These are phyloP conservation scores for Rosa persica DNA, from an alignment of 306 rosid species.

Conservation along the genomic window DNA sequence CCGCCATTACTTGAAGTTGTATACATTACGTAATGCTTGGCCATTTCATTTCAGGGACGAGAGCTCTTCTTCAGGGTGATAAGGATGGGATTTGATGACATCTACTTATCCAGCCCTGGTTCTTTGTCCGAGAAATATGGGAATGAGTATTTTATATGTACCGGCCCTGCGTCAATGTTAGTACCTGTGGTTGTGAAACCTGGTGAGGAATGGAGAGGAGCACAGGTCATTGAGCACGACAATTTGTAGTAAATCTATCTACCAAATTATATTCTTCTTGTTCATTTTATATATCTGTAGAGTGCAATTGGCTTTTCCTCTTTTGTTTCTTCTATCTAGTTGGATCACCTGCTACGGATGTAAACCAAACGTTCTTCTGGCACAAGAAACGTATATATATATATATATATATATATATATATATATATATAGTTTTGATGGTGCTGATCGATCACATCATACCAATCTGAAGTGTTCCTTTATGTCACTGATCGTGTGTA, in stretches of 20 bases:
- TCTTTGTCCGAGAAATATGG: conserved; percentile 75
- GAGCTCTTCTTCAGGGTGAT: conserved; percentile 84
- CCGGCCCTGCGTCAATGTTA: conserved; percentile 90
- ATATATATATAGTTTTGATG: neutral
- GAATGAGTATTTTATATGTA: conserved; percentile 77
- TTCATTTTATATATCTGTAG: neutral
- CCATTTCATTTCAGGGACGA: conserved; percentile 54
- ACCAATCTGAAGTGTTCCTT: too few species aligned
- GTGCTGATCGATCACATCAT: neutral
- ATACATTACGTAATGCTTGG: neutral
- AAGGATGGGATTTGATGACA: conserved; percentile 95
- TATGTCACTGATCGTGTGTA: too few species aligned
- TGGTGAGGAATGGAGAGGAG: conserved; percentile 91
- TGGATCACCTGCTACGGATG: neutral
- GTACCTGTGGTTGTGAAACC: conserved; percentile 82
- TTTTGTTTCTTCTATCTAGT: neutral
- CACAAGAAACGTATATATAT: neutral
- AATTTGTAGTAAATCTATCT: conserved; percentile 46
- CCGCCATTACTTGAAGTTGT: neutral
- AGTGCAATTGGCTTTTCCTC: neutral
- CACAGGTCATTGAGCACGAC: conserved; percentile 93
- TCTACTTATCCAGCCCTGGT: conserved; percentile 85
- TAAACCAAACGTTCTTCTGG: neutral
- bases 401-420: too few species aligned
- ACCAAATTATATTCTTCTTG: neutral